phyloP scores from a whole-genome alignment of 164 flowering plant species.

The Vitis labrusca region DNA sequence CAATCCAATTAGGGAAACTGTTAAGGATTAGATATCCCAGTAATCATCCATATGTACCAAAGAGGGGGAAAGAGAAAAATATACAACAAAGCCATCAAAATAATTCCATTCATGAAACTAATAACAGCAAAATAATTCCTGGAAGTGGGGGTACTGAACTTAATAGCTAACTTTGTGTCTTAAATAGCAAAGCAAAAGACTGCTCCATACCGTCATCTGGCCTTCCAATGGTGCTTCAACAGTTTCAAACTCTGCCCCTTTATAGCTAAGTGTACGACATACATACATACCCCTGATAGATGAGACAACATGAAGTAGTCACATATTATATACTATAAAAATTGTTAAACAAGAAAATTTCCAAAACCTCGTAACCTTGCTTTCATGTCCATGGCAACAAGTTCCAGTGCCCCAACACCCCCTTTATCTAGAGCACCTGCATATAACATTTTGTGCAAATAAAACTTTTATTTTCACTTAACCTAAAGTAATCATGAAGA shows the following conservation, averaged over 20 bases:
- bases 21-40: too few relatives aligned
- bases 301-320: constrained; percentile 2
- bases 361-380: constrained; percentile 59
- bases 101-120: too few relatives aligned
- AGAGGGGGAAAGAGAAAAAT: too few relatives aligned
- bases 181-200: constrained; percentile 8
- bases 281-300: constrained; percentile 93
- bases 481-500: not conserved
- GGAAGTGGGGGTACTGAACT: not conserved
- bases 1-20: too few relatives aligned
- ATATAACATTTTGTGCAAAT: constrained; percentile 4
- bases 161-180: not conserved
- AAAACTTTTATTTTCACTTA: not conserved
- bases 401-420: constrained; percentile 97
- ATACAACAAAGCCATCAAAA: too few relatives aligned
- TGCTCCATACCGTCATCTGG: constrained; percentile 71
- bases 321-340: not conserved
- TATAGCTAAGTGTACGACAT: constrained; percentile 95
- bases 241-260: constrained; percentile 92
- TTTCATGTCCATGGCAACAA: constrained; percentile 99
- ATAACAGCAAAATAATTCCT: too few relatives aligned
- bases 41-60: too few relatives aligned
- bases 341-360: not conserved
- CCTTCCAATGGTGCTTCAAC: constrained; percentile 85
- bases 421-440: constrained; percentile 95